These are phyloP conservation scores for Coemansia sp. DNA, from an alignment of 192 early-diverging fungal species.

Conservation along the genomic window DNA sequence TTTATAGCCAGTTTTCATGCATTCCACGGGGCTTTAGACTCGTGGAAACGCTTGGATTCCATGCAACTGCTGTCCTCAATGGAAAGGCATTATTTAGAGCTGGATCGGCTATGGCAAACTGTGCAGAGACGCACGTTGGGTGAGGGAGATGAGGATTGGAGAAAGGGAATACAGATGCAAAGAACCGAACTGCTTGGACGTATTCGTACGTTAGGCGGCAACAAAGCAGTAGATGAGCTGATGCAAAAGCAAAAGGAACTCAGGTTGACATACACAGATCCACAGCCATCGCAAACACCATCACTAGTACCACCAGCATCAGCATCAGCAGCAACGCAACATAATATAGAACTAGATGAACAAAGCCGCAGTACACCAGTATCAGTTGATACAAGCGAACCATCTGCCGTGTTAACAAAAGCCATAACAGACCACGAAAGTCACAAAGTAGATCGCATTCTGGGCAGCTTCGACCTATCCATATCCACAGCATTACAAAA, in stretches of 20 bases:
- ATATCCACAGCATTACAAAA: conserved; percentile 29
- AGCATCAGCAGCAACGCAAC: not conserved
- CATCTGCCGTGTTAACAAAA: conserved; percentile 17
- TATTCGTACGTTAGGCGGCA: conserved; percentile 24
- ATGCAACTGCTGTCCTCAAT: conserved; percentile 23
- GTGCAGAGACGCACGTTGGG: conserved; percentile 36
- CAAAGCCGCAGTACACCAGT: not conserved
- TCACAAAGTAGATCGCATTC: conserved; percentile 23
- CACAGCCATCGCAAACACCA: conserved; percentile 28
- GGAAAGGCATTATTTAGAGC: conserved; percentile 44
- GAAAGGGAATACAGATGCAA: conserved; percentile 26
- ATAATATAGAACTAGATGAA: no score
- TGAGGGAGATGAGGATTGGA: conserved; percentile 39
- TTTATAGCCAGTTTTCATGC: conserved; percentile 30
- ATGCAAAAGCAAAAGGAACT: conserved; percentile 21
- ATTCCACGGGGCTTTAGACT: conserved; percentile 32
- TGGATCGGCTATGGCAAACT: conserved; percentile 43
- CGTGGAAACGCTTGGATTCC: conserved; percentile 42
- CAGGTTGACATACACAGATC: conserved; percentile 15
- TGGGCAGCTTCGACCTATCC: conserved; percentile 28
- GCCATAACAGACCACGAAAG: conserved; percentile 21
- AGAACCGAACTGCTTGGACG: conserved; percentile 16
- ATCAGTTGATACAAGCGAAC: not conserved
- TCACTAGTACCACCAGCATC: conserved; percentile 14
- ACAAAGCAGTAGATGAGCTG: conserved; percentile 15